Percentiles rank a stretch among this genome's conserved stretches.
These are phyloP conservation scores for Cenchrus americanus DNA, from an alignment of 176 grass and related monocot species.

Conservation along the genomic window DNA sequence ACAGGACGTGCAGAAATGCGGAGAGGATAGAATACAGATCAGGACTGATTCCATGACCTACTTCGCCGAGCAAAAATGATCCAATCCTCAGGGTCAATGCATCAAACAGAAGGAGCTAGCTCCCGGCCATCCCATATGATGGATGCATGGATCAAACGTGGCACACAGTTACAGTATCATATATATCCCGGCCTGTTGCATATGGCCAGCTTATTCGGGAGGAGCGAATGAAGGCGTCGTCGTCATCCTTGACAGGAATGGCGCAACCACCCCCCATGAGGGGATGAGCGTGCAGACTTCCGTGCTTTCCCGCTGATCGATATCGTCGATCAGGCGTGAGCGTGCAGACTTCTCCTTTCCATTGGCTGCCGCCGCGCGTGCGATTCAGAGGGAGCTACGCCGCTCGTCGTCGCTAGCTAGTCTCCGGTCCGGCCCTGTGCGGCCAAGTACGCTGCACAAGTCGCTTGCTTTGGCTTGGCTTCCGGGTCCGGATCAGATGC, in stretches of 20 bases:
- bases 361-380: constrained; percentile 31
- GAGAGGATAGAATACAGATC: neutral
- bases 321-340: constrained; percentile 17
- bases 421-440: no score
- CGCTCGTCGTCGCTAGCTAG: no score
- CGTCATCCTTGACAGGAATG: constrained; percentile 37
- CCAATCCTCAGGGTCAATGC: constrained; percentile 13
- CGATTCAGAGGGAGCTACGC: neutral
- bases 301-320: neutral
- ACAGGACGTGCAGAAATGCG: neutral
- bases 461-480: neutral
- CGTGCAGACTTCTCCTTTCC: constrained; percentile 1
- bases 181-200: constrained; percentile 25
- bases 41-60: neutral
- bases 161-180: no score
- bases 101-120: neutral
- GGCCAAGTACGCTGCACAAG: no score
- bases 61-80: neutral
- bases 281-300: neutral
- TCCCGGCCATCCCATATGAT: no score
- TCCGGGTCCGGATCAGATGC: neutral
- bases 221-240: constrained; percentile 24
- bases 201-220: constrained; percentile 33
- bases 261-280: constrained; percentile 44
- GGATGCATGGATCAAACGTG: no score